Conservation (phyloP, 495 filamentous ascomycete species). For the Penicillium steckii region DNA sequence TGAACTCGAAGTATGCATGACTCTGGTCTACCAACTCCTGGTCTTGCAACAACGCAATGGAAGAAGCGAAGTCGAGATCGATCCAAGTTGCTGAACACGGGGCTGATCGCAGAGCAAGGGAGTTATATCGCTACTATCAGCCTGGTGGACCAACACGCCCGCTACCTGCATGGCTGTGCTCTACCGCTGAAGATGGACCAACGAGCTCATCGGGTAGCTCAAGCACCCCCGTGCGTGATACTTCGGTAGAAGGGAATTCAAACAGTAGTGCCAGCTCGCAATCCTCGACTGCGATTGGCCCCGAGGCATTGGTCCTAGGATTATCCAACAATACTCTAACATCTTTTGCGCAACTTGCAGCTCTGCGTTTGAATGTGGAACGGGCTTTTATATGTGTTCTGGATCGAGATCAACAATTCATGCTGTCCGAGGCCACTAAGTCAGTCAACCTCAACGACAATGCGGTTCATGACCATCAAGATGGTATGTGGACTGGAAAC, state of each 20-base stretch:
- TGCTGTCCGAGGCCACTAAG: conserved; percentile 52
- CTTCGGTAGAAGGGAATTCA: conserved; percentile 2
- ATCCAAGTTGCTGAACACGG: conserved; percentile 12
- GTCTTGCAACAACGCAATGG: conserved; percentile 14
- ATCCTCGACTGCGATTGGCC: conserved; percentile 15
- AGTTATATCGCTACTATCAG: conserved; percentile 43
- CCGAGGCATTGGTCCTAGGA: conserved; percentile 22
- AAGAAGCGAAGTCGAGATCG: conserved; percentile 5
- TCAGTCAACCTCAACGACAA: conserved; percentile 38
- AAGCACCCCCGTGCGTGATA: conserved; percentile 8
- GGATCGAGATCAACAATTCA: conserved; percentile 51
- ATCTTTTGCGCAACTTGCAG: conserved; percentile 45
- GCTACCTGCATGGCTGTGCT: conserved; percentile 21
- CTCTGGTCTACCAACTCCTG: conserved; percentile 5
- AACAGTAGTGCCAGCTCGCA: conserved; percentile 11
- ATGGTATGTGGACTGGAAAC: conserved; percentile 27
- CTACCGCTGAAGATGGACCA: conserved; percentile 8
- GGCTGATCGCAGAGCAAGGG: conserved; percentile 30
- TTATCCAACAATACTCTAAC: conserved; percentile 54
- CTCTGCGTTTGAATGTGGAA: conserved; percentile 40
- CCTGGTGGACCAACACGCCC: conserved; percentile 17
- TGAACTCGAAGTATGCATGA: conserved; percentile 21
- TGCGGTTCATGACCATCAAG: conserved; percentile 28
- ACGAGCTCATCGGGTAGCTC: conserved; percentile 4
- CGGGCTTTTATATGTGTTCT: conserved; percentile 48